phyloP scores from a whole-genome alignment of 495 filamentous ascomycete species.

The Bombardia bombarda region DNA sequence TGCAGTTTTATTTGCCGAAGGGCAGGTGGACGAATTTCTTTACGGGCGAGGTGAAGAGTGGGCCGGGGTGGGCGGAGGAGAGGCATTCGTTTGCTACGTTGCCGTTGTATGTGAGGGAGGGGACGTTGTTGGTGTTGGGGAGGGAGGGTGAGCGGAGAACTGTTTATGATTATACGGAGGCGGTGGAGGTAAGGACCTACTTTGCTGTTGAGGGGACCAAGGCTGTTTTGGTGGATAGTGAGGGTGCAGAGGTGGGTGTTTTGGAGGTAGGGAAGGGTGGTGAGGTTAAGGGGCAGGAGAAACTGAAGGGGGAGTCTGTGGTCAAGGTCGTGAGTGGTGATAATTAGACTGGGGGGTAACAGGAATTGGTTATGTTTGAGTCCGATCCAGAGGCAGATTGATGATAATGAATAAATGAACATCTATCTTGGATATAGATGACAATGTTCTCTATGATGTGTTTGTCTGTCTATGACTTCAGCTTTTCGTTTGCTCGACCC shows the following conservation, averaged over 20 bases:
- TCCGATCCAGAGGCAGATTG: too few species aligned
- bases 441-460: too few species aligned
- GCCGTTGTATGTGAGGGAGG: conserved; percentile 42
- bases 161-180: conserved; percentile 42
- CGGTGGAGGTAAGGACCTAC: conserved; percentile 36
- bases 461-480: too few species aligned
- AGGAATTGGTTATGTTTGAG: too few species aligned
- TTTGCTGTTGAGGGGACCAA: conserved; percentile 24
- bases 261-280: conserved; percentile 16
- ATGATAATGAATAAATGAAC: too few species aligned
- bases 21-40: conserved; percentile 51
- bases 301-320: not conserved
- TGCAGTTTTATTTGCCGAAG: conserved; percentile 55
- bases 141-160: conserved; percentile 35
- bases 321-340: not conserved
- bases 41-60: conserved; percentile 32
- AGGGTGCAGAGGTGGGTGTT: conserved; percentile 24
- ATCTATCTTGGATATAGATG: too few species aligned
- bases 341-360: too few species aligned
- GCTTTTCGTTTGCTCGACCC: too few species aligned
- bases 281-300: not conserved
- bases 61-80: conserved; percentile 42
- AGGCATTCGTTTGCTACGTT: conserved; percentile 37
- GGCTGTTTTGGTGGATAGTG: conserved; percentile 27
- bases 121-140: conserved; percentile 39